Evolutionary conservation across 352 stramenopile genomes (phyloP).

Genomic region (Phytophthora litchii): DNA sequence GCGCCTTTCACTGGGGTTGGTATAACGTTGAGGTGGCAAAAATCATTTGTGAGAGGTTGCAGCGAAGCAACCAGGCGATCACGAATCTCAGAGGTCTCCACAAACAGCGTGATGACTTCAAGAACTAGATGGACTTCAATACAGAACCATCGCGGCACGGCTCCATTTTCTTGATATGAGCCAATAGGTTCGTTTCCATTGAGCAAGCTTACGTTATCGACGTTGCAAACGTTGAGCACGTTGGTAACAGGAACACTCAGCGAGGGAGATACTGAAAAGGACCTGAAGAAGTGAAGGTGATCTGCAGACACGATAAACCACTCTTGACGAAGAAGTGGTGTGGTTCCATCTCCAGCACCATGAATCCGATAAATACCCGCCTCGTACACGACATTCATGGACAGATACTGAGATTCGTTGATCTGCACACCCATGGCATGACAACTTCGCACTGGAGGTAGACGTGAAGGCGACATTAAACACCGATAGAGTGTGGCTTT

Average conservation of each 20-base stretch:
- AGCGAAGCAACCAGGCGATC: slow-evolving; percentile 25
- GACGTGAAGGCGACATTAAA: slow-evolving; percentile 51
- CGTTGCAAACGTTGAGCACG: slow-evolving; percentile 45
- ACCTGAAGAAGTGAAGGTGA: slow-evolving; percentile 72
- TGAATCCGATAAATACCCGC: slow-evolving; percentile 64
- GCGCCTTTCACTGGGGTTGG: slow-evolving; percentile 5
- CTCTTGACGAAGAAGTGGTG: slow-evolving; percentile 68
- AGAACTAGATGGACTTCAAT: slow-evolving; percentile 60
- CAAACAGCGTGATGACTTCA: slow-evolving; percentile 65
- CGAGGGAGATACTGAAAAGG: slow-evolving; percentile 53
- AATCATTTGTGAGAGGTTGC: slow-evolving; percentile 25
- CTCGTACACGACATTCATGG: slow-evolving; percentile 69
- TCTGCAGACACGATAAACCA: slow-evolving; percentile 67
- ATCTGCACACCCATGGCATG: slow-evolving; percentile 72
- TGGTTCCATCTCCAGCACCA: slow-evolving; percentile 30
- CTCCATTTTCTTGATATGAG: slow-evolving; percentile 11
- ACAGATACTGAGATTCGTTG: slow-evolving; percentile 48
- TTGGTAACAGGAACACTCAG: slow-evolving; percentile 51
- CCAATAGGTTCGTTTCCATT: slow-evolving; percentile 21
- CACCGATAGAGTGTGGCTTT: slow-evolving; percentile 66
- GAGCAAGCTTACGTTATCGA: slow-evolving; percentile 31
- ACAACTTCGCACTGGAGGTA: slow-evolving; percentile 47
- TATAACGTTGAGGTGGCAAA: slow-evolving; percentile 13
- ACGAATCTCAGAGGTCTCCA: slow-evolving; percentile 45
- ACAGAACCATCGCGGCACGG: slow-evolving; percentile 47